phyloP scores from a whole-genome alignment of 1,284 basidiomycete species.

The Takashimella koratensis region DNA sequence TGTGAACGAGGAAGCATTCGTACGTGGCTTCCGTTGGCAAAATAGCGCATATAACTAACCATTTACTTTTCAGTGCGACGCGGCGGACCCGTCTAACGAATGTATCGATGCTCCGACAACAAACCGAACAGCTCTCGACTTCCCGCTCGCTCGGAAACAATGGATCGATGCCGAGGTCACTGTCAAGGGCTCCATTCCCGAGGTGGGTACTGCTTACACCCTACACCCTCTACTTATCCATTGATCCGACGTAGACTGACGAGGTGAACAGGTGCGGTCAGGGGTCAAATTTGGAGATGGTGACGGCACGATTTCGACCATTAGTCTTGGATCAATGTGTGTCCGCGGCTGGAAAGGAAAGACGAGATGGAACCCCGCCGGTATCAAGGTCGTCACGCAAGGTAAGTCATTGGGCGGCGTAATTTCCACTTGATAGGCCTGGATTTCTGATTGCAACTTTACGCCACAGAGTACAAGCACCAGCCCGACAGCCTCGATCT shows the following conservation, averaged over 20 bases:
- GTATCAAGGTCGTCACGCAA: slow-evolving; percentile 77
- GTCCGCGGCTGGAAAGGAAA: slow-evolving; percentile 87
- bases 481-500: slow-evolving; percentile 69
- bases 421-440: background rate
- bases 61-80: slow-evolving; percentile 46
- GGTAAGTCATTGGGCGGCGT: slow-evolving; percentile 52
- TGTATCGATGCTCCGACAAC: slow-evolving; percentile 49
- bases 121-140: slow-evolving; percentile 55
- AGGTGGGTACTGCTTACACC: slow-evolving; percentile 50
- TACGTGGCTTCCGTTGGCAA: slow-evolving; percentile 12
- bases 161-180: slow-evolving; percentile 83
- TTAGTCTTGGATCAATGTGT: slow-evolving; percentile 93
- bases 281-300: slow-evolving; percentile 90
- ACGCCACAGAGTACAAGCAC: slow-evolving; percentile 67
- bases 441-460: background rate
- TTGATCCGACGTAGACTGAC: too few relatives aligned
- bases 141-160: slow-evolving; percentile 60
- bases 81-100: slow-evolving; percentile 39
- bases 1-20: slow-evolving; percentile 36
- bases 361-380: slow-evolving; percentile 85
- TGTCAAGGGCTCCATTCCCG: slow-evolving; percentile 61
- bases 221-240: too few relatives aligned
- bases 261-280: slow-evolving; percentile 57
- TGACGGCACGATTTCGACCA: slow-evolving; percentile 88
- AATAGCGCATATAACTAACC: background rate